phyloP scores from a whole-genome alignment of 75 land plant species.

The Azolla pinnata region DNA sequence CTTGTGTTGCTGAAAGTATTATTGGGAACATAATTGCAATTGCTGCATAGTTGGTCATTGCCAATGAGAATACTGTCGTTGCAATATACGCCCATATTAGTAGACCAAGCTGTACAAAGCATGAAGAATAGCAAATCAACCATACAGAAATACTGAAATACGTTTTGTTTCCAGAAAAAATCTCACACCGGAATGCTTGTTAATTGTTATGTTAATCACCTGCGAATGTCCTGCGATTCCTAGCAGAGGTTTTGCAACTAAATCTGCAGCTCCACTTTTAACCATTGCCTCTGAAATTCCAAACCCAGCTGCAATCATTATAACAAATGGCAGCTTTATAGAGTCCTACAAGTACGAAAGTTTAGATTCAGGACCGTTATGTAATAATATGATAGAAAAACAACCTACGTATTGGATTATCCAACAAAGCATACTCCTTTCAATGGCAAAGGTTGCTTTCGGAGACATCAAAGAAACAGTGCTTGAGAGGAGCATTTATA shows the following conservation, averaged over 20 bases:
- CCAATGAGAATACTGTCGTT: constrained; percentile 33
- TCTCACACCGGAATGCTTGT: too few species aligned
- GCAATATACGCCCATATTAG: constrained; percentile 32
- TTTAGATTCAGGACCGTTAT: too few species aligned
- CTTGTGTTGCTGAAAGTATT: constrained; percentile 24
- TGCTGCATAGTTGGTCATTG: constrained; percentile 36
- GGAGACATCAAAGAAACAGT: too few species aligned
- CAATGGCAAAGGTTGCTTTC: too few species aligned
- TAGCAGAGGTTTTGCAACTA: constrained; percentile 32
- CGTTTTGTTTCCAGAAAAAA: too few species aligned
- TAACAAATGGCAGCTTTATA: constrained; percentile 27
- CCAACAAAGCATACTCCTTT: too few species aligned
- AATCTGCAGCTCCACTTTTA: constrained; percentile 32
- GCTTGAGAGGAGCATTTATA: too few species aligned
- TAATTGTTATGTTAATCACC: too few species aligned
- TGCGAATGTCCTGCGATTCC: constrained; percentile 28
- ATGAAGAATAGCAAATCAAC: background rate
- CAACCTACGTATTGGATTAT: too few species aligned
- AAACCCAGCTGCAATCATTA: constrained; percentile 31
- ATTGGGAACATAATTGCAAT: constrained; percentile 39
- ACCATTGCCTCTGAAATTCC: constrained; percentile 38
- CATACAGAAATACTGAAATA: too few species aligned
- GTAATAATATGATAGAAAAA: too few species aligned
- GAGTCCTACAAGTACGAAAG: constrained; percentile 22
- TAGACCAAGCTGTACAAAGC: constrained; percentile 24